phyloP scores from a whole-genome alignment of 768 basidiomycete species.

The Trametes maxima region DNA sequence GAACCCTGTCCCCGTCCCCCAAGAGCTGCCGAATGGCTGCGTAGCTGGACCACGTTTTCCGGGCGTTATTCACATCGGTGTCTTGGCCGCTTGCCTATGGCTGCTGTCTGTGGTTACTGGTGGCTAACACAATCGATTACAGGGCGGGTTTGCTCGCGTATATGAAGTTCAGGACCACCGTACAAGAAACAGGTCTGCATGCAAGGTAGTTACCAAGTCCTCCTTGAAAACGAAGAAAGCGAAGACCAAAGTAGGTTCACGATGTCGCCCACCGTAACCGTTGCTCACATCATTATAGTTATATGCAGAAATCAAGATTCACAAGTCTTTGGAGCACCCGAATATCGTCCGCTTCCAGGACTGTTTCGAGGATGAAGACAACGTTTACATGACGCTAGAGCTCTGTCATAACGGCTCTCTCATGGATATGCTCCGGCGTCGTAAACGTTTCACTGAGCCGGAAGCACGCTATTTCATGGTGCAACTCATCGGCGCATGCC shows the following conservation, averaged over 20 bases:
- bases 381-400: constrained; percentile 97
- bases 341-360: constrained; percentile 93
- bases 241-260: constrained; percentile 82
- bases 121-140: background rate
- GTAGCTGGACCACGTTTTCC: too few species aligned
- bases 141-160: constrained; percentile 95
- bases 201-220: constrained; percentile 93
- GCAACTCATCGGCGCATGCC: constrained; percentile 93
- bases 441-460: constrained; percentile 86
- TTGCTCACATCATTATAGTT: constrained; percentile 51
- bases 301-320: constrained; percentile 98
- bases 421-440: constrained; percentile 88
- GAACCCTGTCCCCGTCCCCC: background rate
- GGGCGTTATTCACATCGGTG: too few species aligned
- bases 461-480: constrained; percentile 93
- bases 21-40: too few species aligned
- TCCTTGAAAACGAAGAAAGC: constrained; percentile 95
- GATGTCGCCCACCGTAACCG: background rate
- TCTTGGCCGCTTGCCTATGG: background rate
- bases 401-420: constrained; percentile 87
- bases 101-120: background rate
- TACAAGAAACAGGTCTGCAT: constrained; percentile 64
- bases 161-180: constrained; percentile 85
- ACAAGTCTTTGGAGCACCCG: constrained; percentile 85
- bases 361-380: constrained; percentile 93